Conservation (phyloP, 495 filamentous ascomycete species). For the Astrocystis sublimbata region DNA sequence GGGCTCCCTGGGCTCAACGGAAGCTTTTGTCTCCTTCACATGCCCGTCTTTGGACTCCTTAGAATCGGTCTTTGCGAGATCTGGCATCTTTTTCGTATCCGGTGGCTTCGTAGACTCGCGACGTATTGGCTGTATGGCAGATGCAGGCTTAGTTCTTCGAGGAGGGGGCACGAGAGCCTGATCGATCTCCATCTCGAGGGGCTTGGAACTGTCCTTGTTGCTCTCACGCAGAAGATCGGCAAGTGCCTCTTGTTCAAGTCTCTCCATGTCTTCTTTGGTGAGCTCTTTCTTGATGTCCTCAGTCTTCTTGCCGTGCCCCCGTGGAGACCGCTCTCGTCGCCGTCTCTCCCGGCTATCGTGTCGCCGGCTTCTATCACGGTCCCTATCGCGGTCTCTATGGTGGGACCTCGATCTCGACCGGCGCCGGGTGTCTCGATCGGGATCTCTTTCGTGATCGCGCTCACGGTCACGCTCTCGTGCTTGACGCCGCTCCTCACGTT, state of each 20-base stretch:
- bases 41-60: slow-evolving; percentile 25
- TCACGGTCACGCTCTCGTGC: slow-evolving; percentile 36
- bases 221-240: slow-evolving; percentile 57
- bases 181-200: slow-evolving; percentile 55
- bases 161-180: slow-evolving; percentile 55
- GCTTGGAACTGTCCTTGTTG: slow-evolving; percentile 45
- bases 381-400: slow-evolving; percentile 36
- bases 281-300: slow-evolving; percentile 48
- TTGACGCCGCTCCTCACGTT: slow-evolving; percentile 54
- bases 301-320: slow-evolving; percentile 28
- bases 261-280: slow-evolving; percentile 56
- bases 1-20: slow-evolving; percentile 25
- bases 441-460: slow-evolving; percentile 36
- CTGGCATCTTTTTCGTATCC: slow-evolving; percentile 38
- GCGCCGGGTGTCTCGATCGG: slow-evolving; percentile 31
- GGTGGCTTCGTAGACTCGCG: slow-evolving; percentile 44
- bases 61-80: slow-evolving; percentile 30
- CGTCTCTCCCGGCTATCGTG: slow-evolving; percentile 30
- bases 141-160: slow-evolving; percentile 50
- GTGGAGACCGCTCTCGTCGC: slow-evolving; percentile 34
- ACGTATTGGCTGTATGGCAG: slow-evolving; percentile 57
- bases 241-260: slow-evolving; percentile 56
- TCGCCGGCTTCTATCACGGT: slow-evolving; percentile 31
- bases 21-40: slow-evolving; percentile 18
- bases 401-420: slow-evolving; percentile 35